Evolutionary conservation across 225 moss, liverwort and hornwort genomes (phyloP).

Genomic region (Pseudoscleropodium purum): DNA sequence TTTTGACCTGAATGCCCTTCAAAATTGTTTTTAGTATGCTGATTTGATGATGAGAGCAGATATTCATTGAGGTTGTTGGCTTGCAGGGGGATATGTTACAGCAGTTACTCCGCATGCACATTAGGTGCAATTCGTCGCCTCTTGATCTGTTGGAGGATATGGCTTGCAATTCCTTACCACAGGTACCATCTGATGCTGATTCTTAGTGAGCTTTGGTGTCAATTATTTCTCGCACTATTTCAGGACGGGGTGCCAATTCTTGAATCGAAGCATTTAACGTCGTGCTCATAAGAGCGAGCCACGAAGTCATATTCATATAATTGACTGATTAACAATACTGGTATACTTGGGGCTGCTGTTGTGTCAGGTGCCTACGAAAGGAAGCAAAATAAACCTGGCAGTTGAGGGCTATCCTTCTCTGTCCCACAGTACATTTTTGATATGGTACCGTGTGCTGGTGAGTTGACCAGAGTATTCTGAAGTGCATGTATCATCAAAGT

Average conservation of each 20-base stretch:
- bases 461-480: conserved; percentile 3
- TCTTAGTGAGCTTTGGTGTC: neutral
- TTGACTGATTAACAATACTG: neutral
- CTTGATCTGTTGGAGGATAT: conserved; percentile 55
- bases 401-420: conserved; percentile 72
- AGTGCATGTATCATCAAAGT: neutral
- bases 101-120: conserved; percentile 67
- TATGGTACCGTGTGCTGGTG: conserved; percentile 88
- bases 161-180: conserved; percentile 53
- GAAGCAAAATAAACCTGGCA: conserved; percentile 40
- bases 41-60: neutral
- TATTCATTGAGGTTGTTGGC: neutral
- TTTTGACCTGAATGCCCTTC: neutral
- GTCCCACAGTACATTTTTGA: conserved; percentile 54
- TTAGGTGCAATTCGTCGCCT: conserved; percentile 54
- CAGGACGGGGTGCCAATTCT: neutral
- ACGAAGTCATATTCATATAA: neutral
- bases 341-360: neutral
- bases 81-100: conserved; percentile 72
- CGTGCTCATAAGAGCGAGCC: neutral
- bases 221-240: neutral
- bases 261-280: neutral
- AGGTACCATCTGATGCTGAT: conserved; percentile 29
- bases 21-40: neutral
- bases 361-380: conserved; percentile 55